Evolutionary conservation across 768 basidiomycete genomes (phyloP), one percentile per base, ranked within the genome.

Genomic region (Tricholoma sp.): DNA sequence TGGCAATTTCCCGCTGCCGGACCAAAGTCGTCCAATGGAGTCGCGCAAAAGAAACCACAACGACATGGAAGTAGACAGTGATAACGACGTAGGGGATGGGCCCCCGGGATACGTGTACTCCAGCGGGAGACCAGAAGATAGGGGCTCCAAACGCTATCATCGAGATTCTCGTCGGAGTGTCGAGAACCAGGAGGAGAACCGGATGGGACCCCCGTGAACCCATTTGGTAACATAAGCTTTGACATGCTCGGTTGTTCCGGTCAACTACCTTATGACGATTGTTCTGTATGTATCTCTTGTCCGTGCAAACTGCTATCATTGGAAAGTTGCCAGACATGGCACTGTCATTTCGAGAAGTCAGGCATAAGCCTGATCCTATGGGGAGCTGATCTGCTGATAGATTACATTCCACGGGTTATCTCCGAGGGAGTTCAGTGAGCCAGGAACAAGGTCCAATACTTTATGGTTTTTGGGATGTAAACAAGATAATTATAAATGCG

Each of bases 51-150:
- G 85, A 55, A 76, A 72, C 59, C 76, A 82, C 57, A 78, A 79
- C 50, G 85, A 87, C 53, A 83, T 85, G 83, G 85, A 88, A 41
- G 74, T 80, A 49, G 83, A 84, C 54, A 80, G 71, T 47, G 80
- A 79, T 29, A 74, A 79, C 72, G 80, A 80, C 66, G 75, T 72
- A 60, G 72, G 64, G 28, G 68, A 69, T 62, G 57, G 65, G 59
- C 20, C 67, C 62, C 49, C 64, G 61, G 58, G 64, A 55, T 57
- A 66, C 61, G 68, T 66, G 61, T 80, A 76, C 58, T 24, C 68
- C 17, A 69, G 70, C 56, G 71, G 64, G 47, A 69, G 75, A 63
- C 63, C 71, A 50, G 79, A 80, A 28, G 81, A 83, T 63, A 79
- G 82, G 74, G 76, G 81, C 45, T 67, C 74, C 53, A 85, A 84